Conservation (phyloP, 495 filamentous ascomycete species). For the Penicillium soppii region DNA sequence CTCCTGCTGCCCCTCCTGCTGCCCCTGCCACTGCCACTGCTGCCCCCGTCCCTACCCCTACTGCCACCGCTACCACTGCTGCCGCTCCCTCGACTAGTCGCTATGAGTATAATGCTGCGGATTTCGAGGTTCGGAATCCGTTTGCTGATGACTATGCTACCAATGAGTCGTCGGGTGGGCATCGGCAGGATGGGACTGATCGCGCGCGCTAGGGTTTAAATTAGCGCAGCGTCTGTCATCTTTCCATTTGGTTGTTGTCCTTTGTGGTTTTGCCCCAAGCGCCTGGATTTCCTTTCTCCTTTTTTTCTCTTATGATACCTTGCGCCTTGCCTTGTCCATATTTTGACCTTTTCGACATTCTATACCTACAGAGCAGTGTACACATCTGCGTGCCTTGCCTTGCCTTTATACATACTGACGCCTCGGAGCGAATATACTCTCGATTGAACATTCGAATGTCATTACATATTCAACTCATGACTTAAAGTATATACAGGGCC, state of each 20-base stretch:
- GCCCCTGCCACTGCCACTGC: too few relatives aligned
- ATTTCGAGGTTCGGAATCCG: constrained; percentile 47
- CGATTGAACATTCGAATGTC: too few relatives aligned
- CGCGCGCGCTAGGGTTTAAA: constrained; percentile 10
- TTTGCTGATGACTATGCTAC: constrained; percentile 41
- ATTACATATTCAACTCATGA: neutral
- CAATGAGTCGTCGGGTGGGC: constrained; percentile 7
- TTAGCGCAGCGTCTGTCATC: too few relatives aligned
- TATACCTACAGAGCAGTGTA: neutral
- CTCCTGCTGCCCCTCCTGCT: neutral
- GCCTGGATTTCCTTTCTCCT: neutral
- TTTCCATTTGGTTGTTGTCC: neutral
- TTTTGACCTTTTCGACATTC: neutral
- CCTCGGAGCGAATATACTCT: too few relatives aligned
- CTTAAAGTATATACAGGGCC: neutral
- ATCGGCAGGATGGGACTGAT: neutral
- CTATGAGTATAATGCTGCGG: constrained; percentile 44
- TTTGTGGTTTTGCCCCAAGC: constrained; percentile 1
- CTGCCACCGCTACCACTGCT: neutral
- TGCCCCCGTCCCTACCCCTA: too few relatives aligned
- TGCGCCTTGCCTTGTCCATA: neutral
- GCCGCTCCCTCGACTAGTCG: constrained; percentile 2
- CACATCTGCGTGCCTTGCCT: neutral
- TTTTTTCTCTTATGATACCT: constrained; percentile 16
- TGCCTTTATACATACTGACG: too few relatives aligned